A percentile compares a stretch with the other conserved stretches of the same genome.
These are phyloP conservation scores for Periconia sp. DNA, from an alignment of 2,329 filamentous ascomycete species.

Conservation along the genomic window DNA sequence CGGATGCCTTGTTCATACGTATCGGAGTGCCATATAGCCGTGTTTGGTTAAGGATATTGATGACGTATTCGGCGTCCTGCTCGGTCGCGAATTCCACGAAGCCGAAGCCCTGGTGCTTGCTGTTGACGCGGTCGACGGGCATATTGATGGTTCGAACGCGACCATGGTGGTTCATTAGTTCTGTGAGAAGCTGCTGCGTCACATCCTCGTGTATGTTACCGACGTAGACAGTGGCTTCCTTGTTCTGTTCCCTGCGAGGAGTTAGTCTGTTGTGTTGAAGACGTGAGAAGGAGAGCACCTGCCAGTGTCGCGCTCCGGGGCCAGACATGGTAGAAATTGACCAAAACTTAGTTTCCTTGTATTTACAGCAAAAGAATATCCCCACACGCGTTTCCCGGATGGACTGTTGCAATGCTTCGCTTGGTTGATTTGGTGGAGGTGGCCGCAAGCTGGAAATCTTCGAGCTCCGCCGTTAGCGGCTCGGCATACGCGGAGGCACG, in stretches of 20 bases:
- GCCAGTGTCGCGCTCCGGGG: conserved; percentile 76
- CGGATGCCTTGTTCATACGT: conserved; percentile 91
- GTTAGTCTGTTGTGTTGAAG: conserved; percentile 19
- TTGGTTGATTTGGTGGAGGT: no score
- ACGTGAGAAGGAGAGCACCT: conserved; percentile 33
- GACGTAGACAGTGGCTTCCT: conserved; percentile 96
- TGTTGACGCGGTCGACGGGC: conserved; percentile 96
- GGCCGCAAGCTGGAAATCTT: conserved; percentile 5
- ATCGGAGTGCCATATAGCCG: conserved; percentile 93
- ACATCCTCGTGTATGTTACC: conserved; percentile 98
- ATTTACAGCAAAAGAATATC: no score
- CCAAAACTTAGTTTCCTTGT: no score
- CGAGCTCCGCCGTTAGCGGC: conserved; percentile 9
- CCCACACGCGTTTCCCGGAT: no score
- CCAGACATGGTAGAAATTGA: conserved; percentile 58
- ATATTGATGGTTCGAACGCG: conserved; percentile 98
- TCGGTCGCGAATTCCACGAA: conserved; percentile 98
- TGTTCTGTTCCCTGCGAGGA: conserved; percentile 75
- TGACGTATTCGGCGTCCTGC: conserved; percentile 94
- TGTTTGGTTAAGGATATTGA: conserved; percentile 95
- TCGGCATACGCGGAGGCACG: conserved; percentile 17
- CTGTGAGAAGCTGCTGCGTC: conserved; percentile 88
- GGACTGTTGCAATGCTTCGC: no score
- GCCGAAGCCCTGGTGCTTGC: conserved; percentile 95
- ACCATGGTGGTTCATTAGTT: conserved; percentile 97